Evolutionary conservation across 352 stramenopile genomes (phyloP).

Genomic region (Phytophthora capsici): DNA sequence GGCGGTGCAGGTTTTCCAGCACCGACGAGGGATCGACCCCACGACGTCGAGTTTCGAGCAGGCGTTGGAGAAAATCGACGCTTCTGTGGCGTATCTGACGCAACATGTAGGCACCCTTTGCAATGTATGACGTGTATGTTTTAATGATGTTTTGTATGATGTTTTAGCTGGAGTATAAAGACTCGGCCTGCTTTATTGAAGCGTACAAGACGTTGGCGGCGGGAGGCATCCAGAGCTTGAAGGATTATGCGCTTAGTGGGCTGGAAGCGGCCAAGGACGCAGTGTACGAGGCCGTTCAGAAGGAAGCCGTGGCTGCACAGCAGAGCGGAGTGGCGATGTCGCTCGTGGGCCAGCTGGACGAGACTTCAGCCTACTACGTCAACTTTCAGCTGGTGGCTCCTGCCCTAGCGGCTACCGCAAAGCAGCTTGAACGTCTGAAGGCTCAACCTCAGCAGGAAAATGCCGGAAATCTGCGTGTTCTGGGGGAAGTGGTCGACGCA

Average conservation of each 20-base stretch:
- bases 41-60: constrained; percentile 66
- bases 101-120: constrained; percentile 54
- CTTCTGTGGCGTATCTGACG: constrained; percentile 65
- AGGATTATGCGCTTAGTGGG: constrained; percentile 73
- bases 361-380: constrained; percentile 80
- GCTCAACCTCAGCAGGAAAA: constrained; percentile 39
- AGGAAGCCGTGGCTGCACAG: constrained; percentile 14
- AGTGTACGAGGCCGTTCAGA: constrained; percentile 63
- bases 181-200: constrained; percentile 76
- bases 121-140: not conserved
- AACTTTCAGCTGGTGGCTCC: constrained; percentile 78
- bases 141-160: constrained; percentile 6
- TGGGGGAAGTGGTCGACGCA: constrained; percentile 60
- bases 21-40: constrained; percentile 74
- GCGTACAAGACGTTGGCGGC: constrained; percentile 72
- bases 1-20: constrained; percentile 79
- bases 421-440: constrained; percentile 65
- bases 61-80: constrained; percentile 76
- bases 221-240: constrained; percentile 67
- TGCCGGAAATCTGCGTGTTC: constrained; percentile 47
- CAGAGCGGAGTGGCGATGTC: constrained; percentile 18
- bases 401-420: constrained; percentile 59
- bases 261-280: constrained; percentile 75
- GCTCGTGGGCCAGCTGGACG: constrained; percentile 51
- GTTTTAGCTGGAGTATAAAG: constrained; percentile 69